Percentiles rank a stretch among this genome's conserved stretches.
These are phyloP conservation scores for Brassica nigra DNA, from an alignment of 345 rosid species.

Conservation along the genomic window DNA sequence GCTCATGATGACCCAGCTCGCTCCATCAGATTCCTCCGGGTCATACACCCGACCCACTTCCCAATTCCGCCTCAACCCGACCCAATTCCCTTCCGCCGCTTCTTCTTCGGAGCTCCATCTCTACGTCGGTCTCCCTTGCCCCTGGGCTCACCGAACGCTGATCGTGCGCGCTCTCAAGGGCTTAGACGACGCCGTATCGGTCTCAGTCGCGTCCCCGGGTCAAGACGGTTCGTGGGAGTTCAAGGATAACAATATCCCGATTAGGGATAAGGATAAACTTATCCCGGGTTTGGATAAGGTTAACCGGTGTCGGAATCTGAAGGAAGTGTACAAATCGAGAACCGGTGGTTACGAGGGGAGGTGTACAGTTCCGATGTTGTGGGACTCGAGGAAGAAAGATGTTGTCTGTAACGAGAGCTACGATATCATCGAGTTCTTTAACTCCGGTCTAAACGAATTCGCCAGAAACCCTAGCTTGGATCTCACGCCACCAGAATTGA, in stretches of 20 bases:
- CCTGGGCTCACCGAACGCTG: slow-evolving; percentile 92
- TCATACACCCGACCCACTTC: slow-evolving; percentile 77
- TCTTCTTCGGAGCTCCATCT: slow-evolving; percentile 62
- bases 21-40: slow-evolving; percentile 86
- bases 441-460: slow-evolving; percentile 58
- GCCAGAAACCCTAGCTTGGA: slow-evolving; percentile 60
- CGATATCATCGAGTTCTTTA: slow-evolving; percentile 69
- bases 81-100: slow-evolving; percentile 40
- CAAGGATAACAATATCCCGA: slow-evolving; percentile 15
- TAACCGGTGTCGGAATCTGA: slow-evolving; percentile 62
- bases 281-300: slow-evolving; percentile 63
- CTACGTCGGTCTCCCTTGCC: slow-evolving; percentile 91
- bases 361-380: slow-evolving; percentile 81
- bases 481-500: slow-evolving; percentile 55
- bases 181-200: slow-evolving; percentile 61
- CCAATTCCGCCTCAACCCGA: slow-evolving; percentile 56
- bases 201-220: slow-evolving; percentile 76
- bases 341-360: slow-evolving; percentile 71
- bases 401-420: slow-evolving; percentile 83
- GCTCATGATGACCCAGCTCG: slow-evolving; percentile 91
- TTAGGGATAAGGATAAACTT: slow-evolving; percentile 40
- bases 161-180: slow-evolving; percentile 83
- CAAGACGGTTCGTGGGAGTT: slow-evolving; percentile 89
- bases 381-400: slow-evolving; percentile 65
- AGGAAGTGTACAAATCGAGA: slow-evolving; percentile 63